Conservation (phyloP, 305 asterid genomes). For the Fraxinus greggii region DNA sequence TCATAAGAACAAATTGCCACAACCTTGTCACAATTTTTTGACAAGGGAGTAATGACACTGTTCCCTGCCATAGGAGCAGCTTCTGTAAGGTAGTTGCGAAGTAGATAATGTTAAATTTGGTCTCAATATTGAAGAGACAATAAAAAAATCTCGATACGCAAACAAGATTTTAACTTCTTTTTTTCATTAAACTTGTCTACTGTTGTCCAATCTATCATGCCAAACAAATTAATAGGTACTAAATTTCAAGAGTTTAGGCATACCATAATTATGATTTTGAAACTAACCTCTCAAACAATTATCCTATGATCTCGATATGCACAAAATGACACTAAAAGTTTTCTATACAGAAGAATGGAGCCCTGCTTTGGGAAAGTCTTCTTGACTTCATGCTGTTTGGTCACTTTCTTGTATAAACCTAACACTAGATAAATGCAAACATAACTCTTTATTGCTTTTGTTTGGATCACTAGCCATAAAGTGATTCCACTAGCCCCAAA, state of each 20-base stretch:
- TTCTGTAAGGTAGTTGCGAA: not conserved
- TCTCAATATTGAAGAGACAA: not conserved
- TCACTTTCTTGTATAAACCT: conserved; percentile 32
- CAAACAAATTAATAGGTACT: not conserved
- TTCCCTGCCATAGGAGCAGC: not conserved
- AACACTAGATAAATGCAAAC: conserved; percentile 27
- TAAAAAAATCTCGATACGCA: not conserved
- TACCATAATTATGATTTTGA: not conserved
- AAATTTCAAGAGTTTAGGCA: not conserved
- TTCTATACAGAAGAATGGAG: not conserved
- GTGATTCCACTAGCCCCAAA: conserved; percentile 37
- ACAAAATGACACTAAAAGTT: conserved; percentile 2
- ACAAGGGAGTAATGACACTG: not conserved
- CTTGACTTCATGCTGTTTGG: conserved; percentile 38
- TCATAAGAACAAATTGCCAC: not conserved
- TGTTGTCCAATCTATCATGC: not conserved
- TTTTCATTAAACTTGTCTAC: not conserved
- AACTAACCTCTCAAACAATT: not conserved
- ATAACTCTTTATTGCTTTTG: conserved; percentile 29
- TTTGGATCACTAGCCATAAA: conserved; percentile 38
- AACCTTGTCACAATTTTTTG: not conserved
- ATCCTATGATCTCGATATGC: not conserved
- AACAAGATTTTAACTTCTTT: not conserved
- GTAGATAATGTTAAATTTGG: not conserved
- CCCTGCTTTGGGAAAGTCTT: conserved; percentile 27